Percentiles rank a stretch among this genome's conserved stretches.
Conservation (phyloP, 495 filamentous ascomycete genomes). For the Tuber borchii region DNA sequence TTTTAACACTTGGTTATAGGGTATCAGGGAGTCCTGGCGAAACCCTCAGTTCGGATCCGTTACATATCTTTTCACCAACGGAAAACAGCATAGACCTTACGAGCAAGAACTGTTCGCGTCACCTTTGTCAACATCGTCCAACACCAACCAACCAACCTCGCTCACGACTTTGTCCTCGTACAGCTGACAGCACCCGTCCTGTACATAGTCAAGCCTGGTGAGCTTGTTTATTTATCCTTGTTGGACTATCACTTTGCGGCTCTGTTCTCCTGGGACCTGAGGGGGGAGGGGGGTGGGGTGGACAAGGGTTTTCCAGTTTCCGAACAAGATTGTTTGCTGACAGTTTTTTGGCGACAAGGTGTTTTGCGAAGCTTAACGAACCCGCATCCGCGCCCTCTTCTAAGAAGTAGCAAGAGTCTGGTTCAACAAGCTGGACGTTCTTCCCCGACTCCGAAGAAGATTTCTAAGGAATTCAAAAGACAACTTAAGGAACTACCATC, state of each 20-base stretch:
- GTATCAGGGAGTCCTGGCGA: not conserved
- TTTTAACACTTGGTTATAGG: not conserved
- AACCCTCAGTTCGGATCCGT: not conserved
- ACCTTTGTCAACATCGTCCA: not conserved
- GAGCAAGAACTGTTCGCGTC: not conserved
- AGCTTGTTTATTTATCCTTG: not conserved
- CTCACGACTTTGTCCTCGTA: not conserved
- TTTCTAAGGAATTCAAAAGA: not conserved
- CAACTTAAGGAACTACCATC: not conserved
- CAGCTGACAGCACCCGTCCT: not conserved
- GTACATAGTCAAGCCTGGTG: not conserved
- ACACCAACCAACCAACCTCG: not conserved
- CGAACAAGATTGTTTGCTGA: not conserved
- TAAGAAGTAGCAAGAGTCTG: not conserved
- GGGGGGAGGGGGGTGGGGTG: not conserved
- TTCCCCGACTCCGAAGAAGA: not conserved
- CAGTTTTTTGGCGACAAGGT: not conserved
- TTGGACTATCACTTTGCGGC: not conserved
- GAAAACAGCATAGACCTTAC: not conserved
- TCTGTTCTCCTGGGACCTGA: not conserved
- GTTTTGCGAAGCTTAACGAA: not conserved
- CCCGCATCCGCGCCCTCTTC: not conserved
- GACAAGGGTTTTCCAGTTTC: not conserved
- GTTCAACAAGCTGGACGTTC: not conserved
- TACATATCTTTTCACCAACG: not conserved